phyloP scores from a whole-genome alignment of 2,329 filamentous ascomycete genomes.

The Ceratocystis cacaofunesta region DNA sequence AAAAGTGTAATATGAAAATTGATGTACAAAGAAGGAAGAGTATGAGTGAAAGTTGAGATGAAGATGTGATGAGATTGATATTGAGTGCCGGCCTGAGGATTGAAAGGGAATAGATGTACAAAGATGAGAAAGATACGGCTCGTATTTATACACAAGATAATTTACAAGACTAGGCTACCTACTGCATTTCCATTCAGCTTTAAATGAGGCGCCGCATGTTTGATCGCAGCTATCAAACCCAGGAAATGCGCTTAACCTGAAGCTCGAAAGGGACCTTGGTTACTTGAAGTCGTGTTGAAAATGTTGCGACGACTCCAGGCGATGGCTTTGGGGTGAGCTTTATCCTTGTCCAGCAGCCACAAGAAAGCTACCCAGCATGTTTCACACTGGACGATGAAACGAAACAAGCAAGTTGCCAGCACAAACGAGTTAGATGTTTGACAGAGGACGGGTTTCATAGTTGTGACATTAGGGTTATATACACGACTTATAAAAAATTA shows the following conservation, averaged over 20 bases:
- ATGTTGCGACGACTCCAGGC: no score
- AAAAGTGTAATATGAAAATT: background rate
- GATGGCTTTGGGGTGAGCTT: background rate
- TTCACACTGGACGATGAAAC: background rate
- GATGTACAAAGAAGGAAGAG: constrained; percentile 11
- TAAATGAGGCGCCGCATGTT: background rate
- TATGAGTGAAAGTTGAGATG: background rate
- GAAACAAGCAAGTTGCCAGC: background rate
- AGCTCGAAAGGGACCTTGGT: background rate
- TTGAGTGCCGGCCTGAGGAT: constrained; percentile 14
- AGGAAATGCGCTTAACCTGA: background rate
- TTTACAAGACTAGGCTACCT: background rate
- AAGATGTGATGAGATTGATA: background rate
- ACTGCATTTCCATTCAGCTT: background rate
- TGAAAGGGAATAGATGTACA: background rate
- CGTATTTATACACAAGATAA: background rate
- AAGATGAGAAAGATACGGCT: background rate
- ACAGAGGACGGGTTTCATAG: background rate
- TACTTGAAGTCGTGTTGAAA: no score
- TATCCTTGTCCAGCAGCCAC: background rate
- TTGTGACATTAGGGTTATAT: background rate
- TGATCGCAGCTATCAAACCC: background rate
- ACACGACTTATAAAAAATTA: background rate
- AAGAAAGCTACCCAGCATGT: background rate
- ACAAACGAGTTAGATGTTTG: background rate